A percentile compares a stretch with the other conserved stretches of the same genome.
Conservation (phyloP, 2,329 filamentous ascomycete genomes). For the Emergomyces orientalis region DNA sequence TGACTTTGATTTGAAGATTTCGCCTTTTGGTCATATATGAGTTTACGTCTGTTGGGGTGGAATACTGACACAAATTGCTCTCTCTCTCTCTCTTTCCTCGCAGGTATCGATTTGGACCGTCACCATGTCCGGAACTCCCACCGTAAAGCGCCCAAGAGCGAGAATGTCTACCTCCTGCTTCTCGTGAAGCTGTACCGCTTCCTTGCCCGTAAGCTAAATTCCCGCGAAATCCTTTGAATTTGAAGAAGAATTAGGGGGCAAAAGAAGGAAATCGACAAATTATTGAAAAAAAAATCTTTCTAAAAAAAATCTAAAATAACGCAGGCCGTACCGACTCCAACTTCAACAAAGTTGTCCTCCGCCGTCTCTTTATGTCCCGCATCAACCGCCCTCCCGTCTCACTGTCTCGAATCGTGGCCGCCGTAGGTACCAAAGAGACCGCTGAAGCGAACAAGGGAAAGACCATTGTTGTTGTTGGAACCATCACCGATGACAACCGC, state of each 20-base stretch:
- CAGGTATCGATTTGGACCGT: slow-evolving; percentile 50
- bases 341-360: slow-evolving; percentile 99
- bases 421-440: slow-evolving; percentile 40
- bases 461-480: slow-evolving; percentile 89
- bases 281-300: not conserved
- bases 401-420: slow-evolving; percentile 75
- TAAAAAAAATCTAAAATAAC: not conserved
- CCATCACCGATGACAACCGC: slow-evolving; percentile 96
- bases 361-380: slow-evolving; percentile 95
- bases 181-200: slow-evolving; percentile 98
- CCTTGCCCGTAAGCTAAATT: slow-evolving; percentile 67
- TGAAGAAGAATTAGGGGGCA: not conserved
- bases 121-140: slow-evolving; percentile 60
- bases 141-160: slow-evolving; percentile 93
- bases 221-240: slow-evolving; percentile 11
- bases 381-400: slow-evolving; percentile 96
- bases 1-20: not conserved
- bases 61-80: not conserved
- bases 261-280: slow-evolving; percentile 3
- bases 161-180: slow-evolving; percentile 95
- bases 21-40: not conserved
- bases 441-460: slow-evolving; percentile 53
- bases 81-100: not conserved
- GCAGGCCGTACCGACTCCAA: slow-evolving; percentile 85
- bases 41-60: not conserved